Conservation (phyloP, 129 eudicot species). For the Calendula officinalis region DNA sequence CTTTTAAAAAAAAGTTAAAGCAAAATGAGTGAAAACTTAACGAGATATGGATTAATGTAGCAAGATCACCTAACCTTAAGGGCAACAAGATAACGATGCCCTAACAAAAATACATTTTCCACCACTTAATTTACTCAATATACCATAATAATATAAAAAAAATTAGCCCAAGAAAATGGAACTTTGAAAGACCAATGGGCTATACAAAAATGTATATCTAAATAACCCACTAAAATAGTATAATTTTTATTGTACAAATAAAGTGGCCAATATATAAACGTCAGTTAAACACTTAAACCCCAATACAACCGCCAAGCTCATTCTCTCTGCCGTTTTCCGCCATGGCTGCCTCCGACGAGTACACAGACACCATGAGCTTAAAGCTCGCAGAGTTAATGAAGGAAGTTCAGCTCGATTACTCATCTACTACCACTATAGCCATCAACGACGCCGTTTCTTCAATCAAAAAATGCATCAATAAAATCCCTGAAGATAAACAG, state of each 20-base stretch:
- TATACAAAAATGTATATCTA: background rate
- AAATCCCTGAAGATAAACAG: slow-evolving; percentile 59
- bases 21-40: no score
- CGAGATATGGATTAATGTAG: no score
- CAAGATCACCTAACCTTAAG: no score
- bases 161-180: background rate
- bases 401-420: slow-evolving; percentile 67
- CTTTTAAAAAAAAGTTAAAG: no score
- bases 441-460: slow-evolving; percentile 52
- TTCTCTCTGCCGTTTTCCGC: slow-evolving; percentile 23
- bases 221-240: background rate
- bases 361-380: slow-evolving; percentile 46
- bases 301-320: slow-evolving; percentile 17
- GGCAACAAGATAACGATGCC: no score
- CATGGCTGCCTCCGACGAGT: slow-evolving; percentile 39
- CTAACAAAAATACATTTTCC: no score
- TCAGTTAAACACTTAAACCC: slow-evolving; percentile 22
- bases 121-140: background rate
- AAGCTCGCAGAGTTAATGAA: slow-evolving; percentile 69
- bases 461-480: slow-evolving; percentile 46
- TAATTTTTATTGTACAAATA: background rate
- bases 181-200: background rate
- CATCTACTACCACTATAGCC: slow-evolving; percentile 42
- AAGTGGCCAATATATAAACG: slow-evolving; percentile 21
- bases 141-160: background rate